A percentile compares a stretch with the other conserved stretches of the same genome.
Conservation (phyloP, 179 eudicot species). For the Heliamphora pulchella region DNA sequence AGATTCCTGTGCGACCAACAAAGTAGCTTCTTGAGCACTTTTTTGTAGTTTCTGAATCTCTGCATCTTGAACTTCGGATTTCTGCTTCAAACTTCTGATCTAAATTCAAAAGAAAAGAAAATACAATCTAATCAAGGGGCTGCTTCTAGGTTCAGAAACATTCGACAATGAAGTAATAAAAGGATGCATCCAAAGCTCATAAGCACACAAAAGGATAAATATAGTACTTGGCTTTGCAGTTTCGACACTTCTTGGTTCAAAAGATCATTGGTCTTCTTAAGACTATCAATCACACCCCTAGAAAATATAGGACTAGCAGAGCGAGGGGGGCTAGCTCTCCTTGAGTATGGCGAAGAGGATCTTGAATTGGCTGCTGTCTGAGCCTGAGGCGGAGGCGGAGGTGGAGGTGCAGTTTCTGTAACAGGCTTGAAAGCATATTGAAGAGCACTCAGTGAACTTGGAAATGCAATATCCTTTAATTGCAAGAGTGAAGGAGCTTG, state of each 20-base stretch:
- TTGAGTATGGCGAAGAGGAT: conserved; percentile 58
- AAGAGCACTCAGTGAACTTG: conserved; percentile 51
- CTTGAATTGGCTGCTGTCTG: conserved; percentile 33
- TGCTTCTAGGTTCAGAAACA: neutral
- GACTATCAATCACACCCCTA: conserved; percentile 65
- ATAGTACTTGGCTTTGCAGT: conserved; percentile 58
- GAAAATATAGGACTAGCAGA: conserved; percentile 53
- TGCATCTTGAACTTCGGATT: conserved; percentile 56
- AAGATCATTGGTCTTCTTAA: conserved; percentile 66
- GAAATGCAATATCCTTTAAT: conserved; percentile 61
- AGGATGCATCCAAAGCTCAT: neutral
- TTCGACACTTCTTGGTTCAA: conserved; percentile 73
- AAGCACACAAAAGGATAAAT: neutral
- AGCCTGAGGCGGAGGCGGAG: conserved; percentile 24
- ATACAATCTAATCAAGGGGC: neutral
- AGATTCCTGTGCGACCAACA: conserved; percentile 53
- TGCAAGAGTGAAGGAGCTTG: conserved; percentile 60
- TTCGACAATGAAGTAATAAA: neutral
- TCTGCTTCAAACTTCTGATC: conserved; percentile 61
- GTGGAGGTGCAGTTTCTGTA: conserved; percentile 21
- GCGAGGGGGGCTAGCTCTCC: conserved; percentile 72
- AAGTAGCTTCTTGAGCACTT: conserved; percentile 42
- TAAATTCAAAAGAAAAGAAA: conserved; percentile 17
- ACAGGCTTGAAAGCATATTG: conserved; percentile 48
- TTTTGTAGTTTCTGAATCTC: conserved; percentile 56